Base-by-base conservation (phyloP, 176 grass and related monocot species). In the Hordeum marinum region DNA sequence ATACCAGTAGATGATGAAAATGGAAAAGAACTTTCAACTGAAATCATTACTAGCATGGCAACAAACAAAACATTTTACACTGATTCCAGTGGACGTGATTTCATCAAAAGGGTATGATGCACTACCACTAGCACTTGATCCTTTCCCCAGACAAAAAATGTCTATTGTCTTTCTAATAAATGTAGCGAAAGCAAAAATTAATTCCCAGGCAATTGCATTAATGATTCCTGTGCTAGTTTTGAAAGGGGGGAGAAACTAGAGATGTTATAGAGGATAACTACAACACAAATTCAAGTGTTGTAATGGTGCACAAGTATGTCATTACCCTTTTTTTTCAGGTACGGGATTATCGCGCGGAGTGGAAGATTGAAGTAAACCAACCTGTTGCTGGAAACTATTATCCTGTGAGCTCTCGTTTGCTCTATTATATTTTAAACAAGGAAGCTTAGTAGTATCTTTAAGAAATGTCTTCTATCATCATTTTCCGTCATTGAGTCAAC, bases 351-450 rank as follows among this genome's bases (percentile, higher is more conserved):
- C 94, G 89, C 77, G 57, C 89, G 15, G 93, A 98, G 23, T 95
- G 93, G 95, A 82, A 98, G 25, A 90, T 98, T 21, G 62, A 98
- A 84, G 92, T 98, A 23, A 80, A 95, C 80, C 95, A 98, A 85
- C 95, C 93, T 83, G 86, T 95, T 65, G 93, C 95, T 81, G 95
- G 95, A 88, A 98, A 98, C 77, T 98, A 98, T 86, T 98, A 98
- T 82, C 95, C 95, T 75, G 95, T 98, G 88, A 91, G 88, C 18
- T 88, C 82, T 72, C 60, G 26, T 76, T 17, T 89, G 3, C 46
- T 73, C 54, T 35, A 18, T 82, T 58, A 67, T 76, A 74, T 79
- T 71, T 43, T 65, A 4, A 21, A 50, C 46, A 17, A 63, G 23
- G 9, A 81, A 70, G n/a, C 76, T 77, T 59, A 86, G 26, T 54